A percentile compares a stretch with the other conserved stretches of the same genome.
These are phyloP conservation scores for Hibiscus trionum DNA, from an alignment of 345 rosid genomes.

Conservation along the genomic window DNA sequence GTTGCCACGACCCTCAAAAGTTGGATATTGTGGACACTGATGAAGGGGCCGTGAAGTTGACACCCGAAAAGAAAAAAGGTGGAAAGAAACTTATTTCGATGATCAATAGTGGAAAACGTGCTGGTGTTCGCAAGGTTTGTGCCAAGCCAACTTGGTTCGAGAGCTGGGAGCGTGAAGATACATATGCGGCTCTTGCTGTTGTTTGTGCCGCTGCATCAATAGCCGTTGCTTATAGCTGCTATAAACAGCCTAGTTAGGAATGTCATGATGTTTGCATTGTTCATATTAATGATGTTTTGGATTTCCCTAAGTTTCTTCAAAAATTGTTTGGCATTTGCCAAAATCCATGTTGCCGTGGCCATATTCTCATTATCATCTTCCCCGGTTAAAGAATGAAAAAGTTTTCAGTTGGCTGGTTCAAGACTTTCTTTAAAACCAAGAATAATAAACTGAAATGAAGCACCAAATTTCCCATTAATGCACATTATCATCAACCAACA, in stretches of 20 bases:
- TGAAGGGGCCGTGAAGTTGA: constrained; percentile 19
- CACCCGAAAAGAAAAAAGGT: constrained; percentile 39
- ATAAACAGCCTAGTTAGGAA: constrained; percentile 44
- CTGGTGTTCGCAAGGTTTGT: constrained; percentile 29
- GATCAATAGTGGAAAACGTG: constrained; percentile 35
- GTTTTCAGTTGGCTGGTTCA: not conserved
- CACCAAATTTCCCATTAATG: not conserved
- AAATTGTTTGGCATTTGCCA: not conserved
- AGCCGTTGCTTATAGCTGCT: constrained; percentile 64
- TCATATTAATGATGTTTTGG: not conserved
- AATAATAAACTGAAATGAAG: not conserved
- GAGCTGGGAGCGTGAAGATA: constrained; percentile 84
- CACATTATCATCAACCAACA: not conserved
- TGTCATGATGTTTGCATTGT: not conserved
- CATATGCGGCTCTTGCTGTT: constrained; percentile 76
- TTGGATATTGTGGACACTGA: constrained; percentile 13
- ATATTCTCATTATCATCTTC: not conserved
- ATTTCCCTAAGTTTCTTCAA: not conserved
- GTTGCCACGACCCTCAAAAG: constrained; percentile 39
- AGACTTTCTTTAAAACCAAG: not conserved
- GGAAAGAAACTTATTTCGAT: constrained; percentile 24
- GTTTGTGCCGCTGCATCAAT: constrained; percentile 72
- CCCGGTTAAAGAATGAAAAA: not conserved
- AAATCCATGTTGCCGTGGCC: not conserved
- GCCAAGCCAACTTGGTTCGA: constrained; percentile 60